Evolutionary conservation across 2,329 filamentous ascomycete species (phyloP).

Genomic region (Fonsecaea pedrosoi): DNA sequence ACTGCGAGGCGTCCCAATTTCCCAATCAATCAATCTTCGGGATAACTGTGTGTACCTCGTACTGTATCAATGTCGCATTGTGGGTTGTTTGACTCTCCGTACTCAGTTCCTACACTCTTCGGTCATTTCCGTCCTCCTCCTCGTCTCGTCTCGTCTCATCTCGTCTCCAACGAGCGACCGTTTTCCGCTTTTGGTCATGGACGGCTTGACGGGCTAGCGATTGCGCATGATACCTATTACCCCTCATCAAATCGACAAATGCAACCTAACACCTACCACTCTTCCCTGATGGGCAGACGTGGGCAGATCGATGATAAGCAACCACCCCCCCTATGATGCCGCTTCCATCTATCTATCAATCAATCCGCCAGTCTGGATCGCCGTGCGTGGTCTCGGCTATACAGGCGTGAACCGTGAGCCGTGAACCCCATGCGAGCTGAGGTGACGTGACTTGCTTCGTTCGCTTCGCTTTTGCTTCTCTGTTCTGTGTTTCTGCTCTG

Average conservation of each 20-base stretch:
- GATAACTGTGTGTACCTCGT: background rate
- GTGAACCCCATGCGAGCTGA: background rate
- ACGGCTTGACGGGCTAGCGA: background rate
- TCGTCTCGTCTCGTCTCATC: too few species aligned
- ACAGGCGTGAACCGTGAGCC: background rate
- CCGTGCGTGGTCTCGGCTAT: conserved; percentile 7
- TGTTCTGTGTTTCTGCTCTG: too few species aligned
- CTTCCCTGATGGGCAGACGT: background rate
- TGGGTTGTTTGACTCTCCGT: conserved; percentile 8
- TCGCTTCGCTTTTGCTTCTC: too few species aligned
- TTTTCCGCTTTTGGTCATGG: conserved; percentile 11
- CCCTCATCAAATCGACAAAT: conserved; percentile 18
- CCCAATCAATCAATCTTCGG: background rate
- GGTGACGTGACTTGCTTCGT: background rate
- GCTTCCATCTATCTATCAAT: background rate
- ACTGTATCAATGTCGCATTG: background rate
- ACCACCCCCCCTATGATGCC: background rate
- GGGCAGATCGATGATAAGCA: conserved; percentile 18
- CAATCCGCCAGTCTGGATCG: background rate
- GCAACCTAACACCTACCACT: background rate
- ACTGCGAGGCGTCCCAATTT: background rate
- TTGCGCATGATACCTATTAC: conserved; percentile 5
- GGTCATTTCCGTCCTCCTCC: conserved; percentile 14
- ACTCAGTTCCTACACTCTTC: background rate
- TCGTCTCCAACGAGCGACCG: background rate